A percentile compares a stretch with the other conserved stretches of the same genome.
Conservation (phyloP, 2,329 filamentous ascomycete species). For the Zymoseptoria passerinii region DNA sequence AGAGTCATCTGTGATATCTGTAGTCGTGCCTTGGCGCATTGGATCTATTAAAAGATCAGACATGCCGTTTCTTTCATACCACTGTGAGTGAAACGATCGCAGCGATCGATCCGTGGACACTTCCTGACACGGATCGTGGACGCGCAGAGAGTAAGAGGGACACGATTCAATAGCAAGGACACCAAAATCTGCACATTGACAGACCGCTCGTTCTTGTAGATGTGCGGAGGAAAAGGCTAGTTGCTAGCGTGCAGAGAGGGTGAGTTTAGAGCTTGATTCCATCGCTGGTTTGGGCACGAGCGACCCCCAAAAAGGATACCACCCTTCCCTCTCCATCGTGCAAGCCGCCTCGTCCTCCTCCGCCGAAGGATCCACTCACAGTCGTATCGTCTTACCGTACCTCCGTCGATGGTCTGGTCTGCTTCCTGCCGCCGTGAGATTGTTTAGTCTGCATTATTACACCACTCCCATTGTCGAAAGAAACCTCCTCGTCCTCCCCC, state of each 20-base stretch:
- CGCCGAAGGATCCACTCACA: not conserved
- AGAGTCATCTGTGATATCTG: not conserved
- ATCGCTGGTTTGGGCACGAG: not conserved
- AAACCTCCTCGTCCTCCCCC: not conserved
- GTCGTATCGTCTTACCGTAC: no score
- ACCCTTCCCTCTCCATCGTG: not conserved
- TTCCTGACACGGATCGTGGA: not conserved
- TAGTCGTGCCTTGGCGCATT: not conserved
- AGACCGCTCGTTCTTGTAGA: not conserved
- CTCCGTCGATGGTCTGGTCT: no score
- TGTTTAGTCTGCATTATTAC: not conserved
- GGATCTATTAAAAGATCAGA: not conserved
- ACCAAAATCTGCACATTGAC: not conserved
- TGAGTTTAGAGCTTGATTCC: not conserved
- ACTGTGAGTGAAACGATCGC: not conserved
- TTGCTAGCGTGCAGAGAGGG: not conserved
- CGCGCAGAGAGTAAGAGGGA: not conserved
- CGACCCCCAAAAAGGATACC: not conserved
- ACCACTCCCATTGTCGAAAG: not conserved
- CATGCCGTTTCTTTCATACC: not conserved
- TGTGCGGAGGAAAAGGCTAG: not conserved
- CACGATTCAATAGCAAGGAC: not conserved
- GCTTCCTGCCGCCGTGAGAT: no score
- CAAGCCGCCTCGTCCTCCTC: not conserved
- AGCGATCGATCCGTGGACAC: not conserved